phyloP scores from a whole-genome alignment of 2,329 filamentous ascomycete genomes.

The Epichloe sp. region DNA sequence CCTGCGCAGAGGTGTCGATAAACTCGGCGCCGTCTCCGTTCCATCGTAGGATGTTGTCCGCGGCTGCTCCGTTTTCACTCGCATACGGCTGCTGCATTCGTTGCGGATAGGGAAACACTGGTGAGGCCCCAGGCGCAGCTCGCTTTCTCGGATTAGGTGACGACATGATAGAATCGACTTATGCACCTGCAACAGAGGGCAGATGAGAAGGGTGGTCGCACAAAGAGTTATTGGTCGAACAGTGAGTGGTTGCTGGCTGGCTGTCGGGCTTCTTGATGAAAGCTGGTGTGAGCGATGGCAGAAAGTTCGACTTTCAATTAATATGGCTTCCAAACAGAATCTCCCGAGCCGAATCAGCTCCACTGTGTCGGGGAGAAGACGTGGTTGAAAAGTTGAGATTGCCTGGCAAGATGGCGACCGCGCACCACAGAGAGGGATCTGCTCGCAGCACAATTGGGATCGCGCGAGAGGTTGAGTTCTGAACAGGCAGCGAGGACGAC shows the following conservation, averaged over 20 bases:
- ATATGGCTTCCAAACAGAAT: background rate
- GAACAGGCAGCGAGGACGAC: constrained; percentile 2
- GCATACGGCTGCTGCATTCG: constrained; percentile 36
- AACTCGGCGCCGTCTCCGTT: constrained; percentile 26
- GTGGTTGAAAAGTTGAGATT: background rate
- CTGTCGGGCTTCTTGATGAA: background rate
- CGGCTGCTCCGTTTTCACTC: constrained; percentile 30
- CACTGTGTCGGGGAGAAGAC: background rate
- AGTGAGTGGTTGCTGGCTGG: background rate
- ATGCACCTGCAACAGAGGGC: background rate
- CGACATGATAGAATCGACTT: constrained; percentile 25
- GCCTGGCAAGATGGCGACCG: background rate
- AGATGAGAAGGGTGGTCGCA: background rate
- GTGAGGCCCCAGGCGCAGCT: constrained; percentile 57
- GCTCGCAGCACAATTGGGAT: background rate
- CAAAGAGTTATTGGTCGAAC: background rate
- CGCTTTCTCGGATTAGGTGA: constrained; percentile 51
- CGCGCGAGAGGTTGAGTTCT: background rate
- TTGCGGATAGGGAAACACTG: constrained; percentile 42
- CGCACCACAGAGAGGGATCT: background rate
- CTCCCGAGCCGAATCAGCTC: background rate
- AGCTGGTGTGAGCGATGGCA: background rate
- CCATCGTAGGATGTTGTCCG: constrained; percentile 36
- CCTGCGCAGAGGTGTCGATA: constrained; percentile 21
- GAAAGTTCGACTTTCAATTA: background rate